A percentile compares a stretch with the other conserved stretches of the same genome.
These are phyloP conservation scores for Suillus hirtellus DNA, from an alignment of 768 basidiomycete genomes.

Conservation along the genomic window DNA sequence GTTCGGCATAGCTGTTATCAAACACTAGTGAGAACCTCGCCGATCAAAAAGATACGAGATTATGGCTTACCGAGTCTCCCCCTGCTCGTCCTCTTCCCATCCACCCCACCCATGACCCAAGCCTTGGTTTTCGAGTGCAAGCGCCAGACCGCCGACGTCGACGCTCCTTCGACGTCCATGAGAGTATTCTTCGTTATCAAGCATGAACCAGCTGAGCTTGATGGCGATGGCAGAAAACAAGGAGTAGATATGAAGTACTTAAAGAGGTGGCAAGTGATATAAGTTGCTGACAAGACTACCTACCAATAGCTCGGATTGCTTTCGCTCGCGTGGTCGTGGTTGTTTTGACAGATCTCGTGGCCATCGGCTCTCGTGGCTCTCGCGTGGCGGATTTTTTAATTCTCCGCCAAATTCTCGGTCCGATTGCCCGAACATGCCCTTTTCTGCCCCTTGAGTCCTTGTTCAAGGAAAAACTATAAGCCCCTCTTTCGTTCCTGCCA, in stretches of 20 bases:
- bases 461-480: constrained; percentile 5
- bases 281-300: constrained; percentile 18
- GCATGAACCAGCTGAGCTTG: constrained; percentile 18
- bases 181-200: constrained; percentile 30
- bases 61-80: constrained; percentile 49
- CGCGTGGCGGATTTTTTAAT: constrained; percentile 31
- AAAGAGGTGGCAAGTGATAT: constrained; percentile 13
- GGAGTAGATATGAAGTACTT: constrained; percentile 1
- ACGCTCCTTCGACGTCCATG: constrained; percentile 68
- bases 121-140: constrained; percentile 65
- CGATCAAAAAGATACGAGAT: constrained; percentile 8
- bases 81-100: constrained; percentile 49
- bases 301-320: constrained; percentile 26
- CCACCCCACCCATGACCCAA: constrained; percentile 74
- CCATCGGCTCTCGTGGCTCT: constrained; percentile 32
- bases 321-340: constrained; percentile 34
- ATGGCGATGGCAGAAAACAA: background rate
- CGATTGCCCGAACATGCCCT: constrained; percentile 2
- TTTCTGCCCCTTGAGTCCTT: background rate
- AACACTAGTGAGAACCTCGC: constrained; percentile 16
- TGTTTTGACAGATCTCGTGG: constrained; percentile 32
- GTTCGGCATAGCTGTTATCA: constrained; percentile 66
- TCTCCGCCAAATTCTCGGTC: constrained; percentile 19
- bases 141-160: constrained; percentile 85
- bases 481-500: constrained; percentile 6